Base-by-base conservation (phyloP, 1,284 basidiomycete genomes). In the Singerocomus inundabilis region DNA sequence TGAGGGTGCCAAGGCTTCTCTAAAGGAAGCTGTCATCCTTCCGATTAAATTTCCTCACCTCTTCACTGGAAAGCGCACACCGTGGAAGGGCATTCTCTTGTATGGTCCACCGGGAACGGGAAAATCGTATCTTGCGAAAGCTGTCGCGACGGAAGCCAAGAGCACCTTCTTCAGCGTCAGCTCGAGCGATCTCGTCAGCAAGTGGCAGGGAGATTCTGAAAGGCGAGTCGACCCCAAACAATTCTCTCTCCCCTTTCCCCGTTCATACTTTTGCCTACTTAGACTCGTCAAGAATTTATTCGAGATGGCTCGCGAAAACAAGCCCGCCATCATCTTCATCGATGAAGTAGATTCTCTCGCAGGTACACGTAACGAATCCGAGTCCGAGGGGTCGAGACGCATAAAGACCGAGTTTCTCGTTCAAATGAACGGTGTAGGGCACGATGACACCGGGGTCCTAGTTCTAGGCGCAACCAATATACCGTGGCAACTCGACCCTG, bases 121-220 rank as follows among this genome's bases (percentile, higher is more conserved):
- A 43, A 93, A 98, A 75, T 91, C 87, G 47, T 98, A 88, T 69
- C 80, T 99, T 36, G 96, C 96, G 2, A 99, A 99, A 71, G 96
- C 97, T 0, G 96, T 99, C 35, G 97, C 96, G 21, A 99, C 96
- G 16, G 96, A 99, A 71, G 93, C 96, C 51, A 98, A 99, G 74
- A 93, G 93, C 67, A 98, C 96, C 15, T 99, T 99, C 79, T 99
- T 97, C 75, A 93, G 90, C 59, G 93, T 99, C 53, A 93, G 90
- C 61, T 94, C 91, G 44, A 90, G 87, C 69, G 97, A 99, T 67
- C 77, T 99, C 46, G 97, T 99, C 49, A 96, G 92, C 71, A 99
- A 99, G 71, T 99, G 96, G 96, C 97, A 98, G 78, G 96, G 96
- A 58, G 96, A 99, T 72, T 95, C 91, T 18, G 96, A 99, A 72